phyloP scores from a whole-genome alignment of 2,329 filamentous ascomycete species.

The Chaetomiaceae sp. region DNA sequence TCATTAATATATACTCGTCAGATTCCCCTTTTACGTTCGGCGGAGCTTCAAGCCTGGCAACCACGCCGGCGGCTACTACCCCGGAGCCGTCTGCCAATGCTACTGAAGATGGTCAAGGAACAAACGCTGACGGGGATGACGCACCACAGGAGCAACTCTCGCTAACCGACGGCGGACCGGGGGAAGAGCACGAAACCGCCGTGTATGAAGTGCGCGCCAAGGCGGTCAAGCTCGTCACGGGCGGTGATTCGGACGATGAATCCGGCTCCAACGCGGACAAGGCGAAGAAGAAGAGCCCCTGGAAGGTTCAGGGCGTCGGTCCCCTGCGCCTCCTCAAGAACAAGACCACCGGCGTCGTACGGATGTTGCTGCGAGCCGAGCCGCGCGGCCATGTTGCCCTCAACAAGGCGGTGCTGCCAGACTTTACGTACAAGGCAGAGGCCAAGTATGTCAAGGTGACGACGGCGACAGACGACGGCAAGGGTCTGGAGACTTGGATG shows the following conservation, averaged over 20 bases:
- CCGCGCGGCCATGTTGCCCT: conserved; percentile 69
- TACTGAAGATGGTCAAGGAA: conserved; percentile 42
- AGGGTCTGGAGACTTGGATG: conserved; percentile 64
- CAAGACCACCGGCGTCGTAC: conserved; percentile 61
- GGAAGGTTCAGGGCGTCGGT: conserved; percentile 68
- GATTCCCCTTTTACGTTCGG: conserved; percentile 55
- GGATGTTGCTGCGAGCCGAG: conserved; percentile 69
- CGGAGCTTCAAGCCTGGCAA: conserved; percentile 57
- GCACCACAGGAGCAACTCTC: conserved; percentile 66
- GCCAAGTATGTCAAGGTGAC: conserved; percentile 58
- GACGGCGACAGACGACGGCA: conserved; percentile 54
- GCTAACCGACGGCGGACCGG: conserved; percentile 60
- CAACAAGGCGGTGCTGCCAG: conserved; percentile 62
- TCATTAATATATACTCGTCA: conserved; percentile 30
- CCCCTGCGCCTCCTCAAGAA: conserved; percentile 69
- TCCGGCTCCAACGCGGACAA: conserved; percentile 40
- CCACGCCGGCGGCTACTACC: conserved; percentile 55
- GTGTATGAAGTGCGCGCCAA: conserved; percentile 69
- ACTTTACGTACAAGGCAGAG: conserved; percentile 58
- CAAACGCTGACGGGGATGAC: conserved; percentile 49
- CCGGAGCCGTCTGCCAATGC: conserved; percentile 51
- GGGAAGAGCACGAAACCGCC: conserved; percentile 68
- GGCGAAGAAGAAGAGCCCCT: conserved; percentile 52
- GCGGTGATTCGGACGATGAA: conserved; percentile 42
- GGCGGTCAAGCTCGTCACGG: conserved; percentile 56